Percentiles rank a stretch among this genome's conserved stretches.
Evolutionary conservation across 1,284 basidiomycete genomes (phyloP).

Genomic region (Thecaphora thlaspeos): DNA sequence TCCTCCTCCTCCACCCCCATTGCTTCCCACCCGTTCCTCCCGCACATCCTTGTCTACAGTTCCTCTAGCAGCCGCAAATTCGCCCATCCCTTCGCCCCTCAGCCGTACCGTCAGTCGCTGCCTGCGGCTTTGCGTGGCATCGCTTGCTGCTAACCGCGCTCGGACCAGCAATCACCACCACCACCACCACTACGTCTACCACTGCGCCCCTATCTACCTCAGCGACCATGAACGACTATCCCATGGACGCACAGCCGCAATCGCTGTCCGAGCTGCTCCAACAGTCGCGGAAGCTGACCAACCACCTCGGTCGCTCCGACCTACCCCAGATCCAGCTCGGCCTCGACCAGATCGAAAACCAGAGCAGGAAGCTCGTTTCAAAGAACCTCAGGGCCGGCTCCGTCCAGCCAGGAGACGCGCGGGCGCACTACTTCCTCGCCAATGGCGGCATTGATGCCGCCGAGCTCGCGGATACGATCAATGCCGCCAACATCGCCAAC

Average conservation of each 20-base stretch:
- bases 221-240: conserved; percentile 35
- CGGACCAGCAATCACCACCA: too few relatives aligned
- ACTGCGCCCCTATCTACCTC: background rate
- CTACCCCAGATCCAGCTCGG: conserved; percentile 81
- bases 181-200: background rate
- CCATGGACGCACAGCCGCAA: conserved; percentile 38
- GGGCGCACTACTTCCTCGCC: conserved; percentile 67
- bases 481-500: conserved; percentile 75
- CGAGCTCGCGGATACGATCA: conserved; percentile 73
- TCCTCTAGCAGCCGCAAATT: too few relatives aligned
- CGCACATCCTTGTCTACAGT: too few relatives aligned
- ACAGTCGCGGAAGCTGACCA: conserved; percentile 53
- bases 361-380: conserved; percentile 60
- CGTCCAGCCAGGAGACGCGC: conserved; percentile 63
- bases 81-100: conserved; percentile 1
- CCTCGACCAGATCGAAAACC: conserved; percentile 86
- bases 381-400: conserved; percentile 59
- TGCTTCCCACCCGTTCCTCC: too few relatives aligned
- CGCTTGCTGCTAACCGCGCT: too few relatives aligned
- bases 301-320: conserved; percentile 62
- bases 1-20: too few relatives aligned
- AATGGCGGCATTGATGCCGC: conserved; percentile 86
- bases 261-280: conserved; percentile 52
- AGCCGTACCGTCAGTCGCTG: background rate
- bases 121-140: too few relatives aligned